A percentile compares a stretch with the other conserved stretches of the same genome.
These are phyloP conservation scores for Pulveroboletus sp. DNA, from an alignment of 768 basidiomycete genomes.

Conservation along the genomic window DNA sequence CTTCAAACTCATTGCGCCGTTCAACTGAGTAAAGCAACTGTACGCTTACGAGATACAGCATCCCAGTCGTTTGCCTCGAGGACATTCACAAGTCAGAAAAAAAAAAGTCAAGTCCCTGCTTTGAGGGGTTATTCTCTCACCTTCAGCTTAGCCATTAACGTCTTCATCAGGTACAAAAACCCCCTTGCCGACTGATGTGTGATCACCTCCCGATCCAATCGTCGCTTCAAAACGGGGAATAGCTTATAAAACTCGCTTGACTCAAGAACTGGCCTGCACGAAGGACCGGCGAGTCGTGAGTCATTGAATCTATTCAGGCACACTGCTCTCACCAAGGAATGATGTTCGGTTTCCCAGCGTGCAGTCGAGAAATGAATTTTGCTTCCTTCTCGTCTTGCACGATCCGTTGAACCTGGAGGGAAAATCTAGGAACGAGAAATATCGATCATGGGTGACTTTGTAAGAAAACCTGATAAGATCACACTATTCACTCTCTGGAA, in stretches of 20 bases:
- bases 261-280: slow-evolving; percentile 48
- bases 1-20: neutral
- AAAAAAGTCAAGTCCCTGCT: no score
- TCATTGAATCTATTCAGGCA: neutral
- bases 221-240: slow-evolving; percentile 42
- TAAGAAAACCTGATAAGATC: neutral
- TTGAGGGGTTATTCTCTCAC: slow-evolving; percentile 23
- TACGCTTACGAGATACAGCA: slow-evolving; percentile 47
- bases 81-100: neutral
- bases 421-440: slow-evolving; percentile 37
- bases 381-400: slow-evolving; percentile 54
- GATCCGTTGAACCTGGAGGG: slow-evolving; percentile 53
- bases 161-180: slow-evolving; percentile 54
- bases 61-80: slow-evolving; percentile 59
- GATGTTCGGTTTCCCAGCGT: slow-evolving; percentile 49
- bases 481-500: slow-evolving; percentile 44
- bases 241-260: slow-evolving; percentile 53
- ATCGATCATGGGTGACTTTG: no score
- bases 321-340: slow-evolving; percentile 43
- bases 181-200: slow-evolving; percentile 48
- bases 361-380: slow-evolving; percentile 58
- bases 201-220: slow-evolving; percentile 42
- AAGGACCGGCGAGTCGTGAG: no score
- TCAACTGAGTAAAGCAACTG: neutral
- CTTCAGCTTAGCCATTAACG: slow-evolving; percentile 63